Conservation (phyloP, 2,329 filamentous ascomycete species). For the Westerdykella sp. region DNA sequence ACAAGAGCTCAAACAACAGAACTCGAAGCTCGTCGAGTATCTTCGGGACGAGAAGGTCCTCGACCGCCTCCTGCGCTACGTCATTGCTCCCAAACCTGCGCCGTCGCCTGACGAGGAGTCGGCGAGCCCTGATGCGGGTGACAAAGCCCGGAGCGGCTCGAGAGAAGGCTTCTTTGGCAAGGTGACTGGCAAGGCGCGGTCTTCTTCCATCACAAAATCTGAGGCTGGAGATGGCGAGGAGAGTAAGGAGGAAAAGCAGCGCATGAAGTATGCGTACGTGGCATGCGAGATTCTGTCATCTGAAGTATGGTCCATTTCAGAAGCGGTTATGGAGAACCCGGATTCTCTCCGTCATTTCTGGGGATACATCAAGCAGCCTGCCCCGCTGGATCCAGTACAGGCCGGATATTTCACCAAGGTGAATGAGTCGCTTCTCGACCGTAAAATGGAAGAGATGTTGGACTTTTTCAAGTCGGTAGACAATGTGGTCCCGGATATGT, state of each 20-base stretch:
- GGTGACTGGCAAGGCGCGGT: constrained; percentile 39
- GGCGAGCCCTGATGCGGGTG: constrained; percentile 42
- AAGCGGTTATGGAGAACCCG: constrained; percentile 81
- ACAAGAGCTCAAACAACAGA: constrained; percentile 96
- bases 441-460: constrained; percentile 97
- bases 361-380: constrained; percentile 77
- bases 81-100: constrained; percentile 67
- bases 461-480: constrained; percentile 79
- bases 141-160: constrained; percentile 27
- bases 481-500: constrained; percentile 73
- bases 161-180: constrained; percentile 44
- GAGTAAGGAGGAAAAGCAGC: constrained; percentile 81
- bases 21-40: constrained; percentile 95
- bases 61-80: constrained; percentile 81
- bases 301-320: constrained; percentile 94
- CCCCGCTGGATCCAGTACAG: constrained; percentile 84
- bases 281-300: constrained; percentile 90
- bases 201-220: constrained; percentile 39
- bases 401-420: constrained; percentile 98
- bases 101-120: constrained; percentile 28
- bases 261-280: constrained; percentile 89
- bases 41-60: constrained; percentile 81
- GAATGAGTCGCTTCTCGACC: constrained; percentile 94
- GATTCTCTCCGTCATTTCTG: constrained; percentile 77
- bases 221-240: constrained; percentile 42